Percentiles rank a stretch among this genome's conserved stretches.
phyloP scores from a whole-genome alignment of 257 asterid genomes.

The Jasminum sambac region DNA sequence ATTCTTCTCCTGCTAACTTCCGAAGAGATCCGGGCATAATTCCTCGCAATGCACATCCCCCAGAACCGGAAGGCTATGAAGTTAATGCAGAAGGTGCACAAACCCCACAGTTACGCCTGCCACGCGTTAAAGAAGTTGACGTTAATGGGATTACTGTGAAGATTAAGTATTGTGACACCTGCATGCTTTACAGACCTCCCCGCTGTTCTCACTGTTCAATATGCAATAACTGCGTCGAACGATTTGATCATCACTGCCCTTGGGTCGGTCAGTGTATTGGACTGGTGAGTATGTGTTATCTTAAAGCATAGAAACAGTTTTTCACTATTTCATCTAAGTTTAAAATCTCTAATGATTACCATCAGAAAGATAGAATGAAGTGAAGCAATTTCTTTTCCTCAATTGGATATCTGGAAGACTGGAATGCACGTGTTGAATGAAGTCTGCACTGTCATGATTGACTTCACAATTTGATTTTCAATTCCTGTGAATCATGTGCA shows the following conservation, averaged over 20 bases:
- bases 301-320: not conserved
- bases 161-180: constrained; percentile 92
- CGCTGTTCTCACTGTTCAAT: constrained; percentile 99
- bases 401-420: not conserved
- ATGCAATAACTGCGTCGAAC: constrained; percentile 93
- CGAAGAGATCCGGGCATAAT: constrained; percentile 97
- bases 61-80: constrained; percentile 92
- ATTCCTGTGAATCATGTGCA: not conserved
- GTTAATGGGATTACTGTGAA: constrained; percentile 82
- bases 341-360: too few species aligned
- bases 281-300: constrained; percentile 51
- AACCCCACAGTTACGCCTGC: constrained; percentile 88
- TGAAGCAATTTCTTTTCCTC: not conserved
- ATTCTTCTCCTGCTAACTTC: constrained; percentile 88
- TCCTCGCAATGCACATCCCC: constrained; percentile 94
- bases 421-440: not conserved
- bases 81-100: constrained; percentile 74
- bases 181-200: constrained; percentile 98
- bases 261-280: constrained; percentile 99
- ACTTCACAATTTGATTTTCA: not conserved
- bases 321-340: too few species aligned
- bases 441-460: not conserved
- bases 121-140: constrained; percentile 88
- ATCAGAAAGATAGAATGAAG: not conserved
- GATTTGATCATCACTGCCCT: constrained; percentile 98